Conservation (phyloP, 495 filamentous ascomycete species). For the Aspergillus olivimuriae region DNA sequence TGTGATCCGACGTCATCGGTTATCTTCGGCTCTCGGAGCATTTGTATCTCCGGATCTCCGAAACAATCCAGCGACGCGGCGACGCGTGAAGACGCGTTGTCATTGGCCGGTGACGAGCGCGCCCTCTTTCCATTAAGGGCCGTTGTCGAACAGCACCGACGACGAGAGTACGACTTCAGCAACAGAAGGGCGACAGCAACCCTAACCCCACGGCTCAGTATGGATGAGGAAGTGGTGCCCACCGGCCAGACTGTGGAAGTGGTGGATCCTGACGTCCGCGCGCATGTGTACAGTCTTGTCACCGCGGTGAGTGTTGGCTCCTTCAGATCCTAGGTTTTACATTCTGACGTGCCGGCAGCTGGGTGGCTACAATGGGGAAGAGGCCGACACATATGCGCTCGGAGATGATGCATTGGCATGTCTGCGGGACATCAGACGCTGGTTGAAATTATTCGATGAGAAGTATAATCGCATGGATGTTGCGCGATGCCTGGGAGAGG, state of each 20-base stretch:
- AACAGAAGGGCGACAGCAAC: slow-evolving; percentile 2
- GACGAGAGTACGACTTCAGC: too few species aligned
- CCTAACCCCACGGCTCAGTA: slow-evolving; percentile 16
- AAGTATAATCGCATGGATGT: slow-evolving; percentile 94
- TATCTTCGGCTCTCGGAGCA: slow-evolving; percentile 34
- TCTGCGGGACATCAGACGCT: slow-evolving; percentile 86
- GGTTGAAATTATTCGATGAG: slow-evolving; percentile 92
- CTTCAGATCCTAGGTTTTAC: not conserved
- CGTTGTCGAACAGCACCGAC: too few species aligned
- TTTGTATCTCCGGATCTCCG: slow-evolving; percentile 25
- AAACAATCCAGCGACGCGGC: slow-evolving; percentile 16
- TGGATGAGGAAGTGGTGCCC: slow-evolving; percentile 36
- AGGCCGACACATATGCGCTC: slow-evolving; percentile 76
- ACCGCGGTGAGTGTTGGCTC: slow-evolving; percentile 60
- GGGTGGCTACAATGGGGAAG: slow-evolving; percentile 75
- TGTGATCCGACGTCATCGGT: slow-evolving; percentile 37
- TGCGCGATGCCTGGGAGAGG: slow-evolving; percentile 83
- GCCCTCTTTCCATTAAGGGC: too few species aligned
- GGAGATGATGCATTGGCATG: slow-evolving; percentile 91
- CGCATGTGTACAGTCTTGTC: slow-evolving; percentile 85
- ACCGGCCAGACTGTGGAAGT: slow-evolving; percentile 39
- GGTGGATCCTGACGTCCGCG: slow-evolving; percentile 82
- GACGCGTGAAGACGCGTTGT: slow-evolving; percentile 33
- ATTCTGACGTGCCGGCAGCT: slow-evolving; percentile 52
- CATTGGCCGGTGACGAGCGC: too few species aligned